These are phyloP conservation scores for Alternaria conjuncta DNA, from an alignment of 2,329 filamentous ascomycete genomes.

Conservation along the genomic window DNA sequence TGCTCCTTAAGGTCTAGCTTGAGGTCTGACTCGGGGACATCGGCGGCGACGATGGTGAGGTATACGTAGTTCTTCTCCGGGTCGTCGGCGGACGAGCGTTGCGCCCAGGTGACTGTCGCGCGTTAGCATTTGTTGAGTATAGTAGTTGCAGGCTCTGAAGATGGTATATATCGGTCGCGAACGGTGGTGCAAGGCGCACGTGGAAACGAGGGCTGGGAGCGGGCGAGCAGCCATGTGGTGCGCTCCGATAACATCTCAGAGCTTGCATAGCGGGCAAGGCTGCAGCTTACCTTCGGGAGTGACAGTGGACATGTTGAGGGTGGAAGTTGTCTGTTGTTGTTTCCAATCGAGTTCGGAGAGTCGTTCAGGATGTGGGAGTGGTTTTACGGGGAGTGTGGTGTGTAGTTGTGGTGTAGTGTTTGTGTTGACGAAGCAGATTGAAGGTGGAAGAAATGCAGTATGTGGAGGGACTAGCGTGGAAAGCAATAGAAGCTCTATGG, in stretches of 20 bases:
- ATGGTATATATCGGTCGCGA: constrained; percentile 2
- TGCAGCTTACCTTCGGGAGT: constrained; percentile 50
- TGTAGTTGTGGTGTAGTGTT: constrained; percentile 23
- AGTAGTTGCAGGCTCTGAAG: constrained; percentile 2
- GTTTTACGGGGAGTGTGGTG: constrained; percentile 11
- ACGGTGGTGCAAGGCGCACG: not conserved
- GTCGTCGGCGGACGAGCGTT: constrained; percentile 85
- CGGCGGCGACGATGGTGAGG: constrained; percentile 87
- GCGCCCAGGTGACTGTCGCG: constrained; percentile 87
- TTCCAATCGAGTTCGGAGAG: constrained; percentile 1
- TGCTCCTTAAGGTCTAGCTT: constrained; percentile 76
- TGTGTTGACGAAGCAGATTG: constrained; percentile 31
- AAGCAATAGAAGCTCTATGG: constrained; percentile 48
- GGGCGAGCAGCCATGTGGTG: not conserved
- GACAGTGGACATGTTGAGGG: constrained; percentile 39
- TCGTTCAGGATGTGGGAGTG: constrained; percentile 1
- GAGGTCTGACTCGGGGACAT: constrained; percentile 76
- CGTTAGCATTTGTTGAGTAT: constrained; percentile 24
- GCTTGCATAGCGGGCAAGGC: constrained; percentile 24
- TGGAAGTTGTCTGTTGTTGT: not conserved
- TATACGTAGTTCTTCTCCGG: constrained; percentile 92
- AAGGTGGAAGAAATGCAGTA: constrained; percentile 46
- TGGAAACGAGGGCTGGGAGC: too few relatives aligned
- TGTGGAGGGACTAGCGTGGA: constrained; percentile 48
- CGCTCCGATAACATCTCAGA: not conserved